phyloP scores from a whole-genome alignment of 805 yeast genomes.

The Candida boidinii region DNA sequence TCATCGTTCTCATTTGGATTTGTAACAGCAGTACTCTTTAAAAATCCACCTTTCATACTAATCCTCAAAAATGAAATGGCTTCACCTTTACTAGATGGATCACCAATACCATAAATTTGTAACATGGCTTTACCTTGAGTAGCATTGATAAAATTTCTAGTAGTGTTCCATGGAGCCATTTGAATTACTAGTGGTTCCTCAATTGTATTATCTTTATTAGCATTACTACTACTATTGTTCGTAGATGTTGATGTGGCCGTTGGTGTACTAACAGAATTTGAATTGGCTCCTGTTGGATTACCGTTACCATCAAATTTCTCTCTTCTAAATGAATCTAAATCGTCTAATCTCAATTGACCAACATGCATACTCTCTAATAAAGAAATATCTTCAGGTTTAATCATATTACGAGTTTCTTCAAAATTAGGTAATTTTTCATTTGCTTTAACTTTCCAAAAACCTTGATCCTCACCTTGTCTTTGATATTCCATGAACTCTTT shows the following conservation, averaged over 20 bases:
- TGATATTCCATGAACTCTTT: constrained; percentile 98
- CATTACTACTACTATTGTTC: constrained; percentile 8
- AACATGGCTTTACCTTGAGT: constrained; percentile 97
- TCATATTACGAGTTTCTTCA: constrained; percentile 72
- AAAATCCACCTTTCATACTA: constrained; percentile 92
- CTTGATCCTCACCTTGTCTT: constrained; percentile 88
- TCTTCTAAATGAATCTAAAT: constrained; percentile 48
- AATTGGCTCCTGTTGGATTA: constrained; percentile 5
- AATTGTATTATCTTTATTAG: constrained; percentile 26
- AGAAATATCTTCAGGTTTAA: constrained; percentile 85
- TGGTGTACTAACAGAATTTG: constrained; percentile 1
- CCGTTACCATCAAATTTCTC: constrained; percentile 24
- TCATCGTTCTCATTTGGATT: too few species aligned
- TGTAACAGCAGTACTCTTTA: constrained; percentile 7
- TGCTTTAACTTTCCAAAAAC: constrained; percentile 82
- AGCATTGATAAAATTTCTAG: constrained; percentile 84
- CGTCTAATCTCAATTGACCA: constrained; percentile 85
- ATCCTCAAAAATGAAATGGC: constrained; percentile 84
- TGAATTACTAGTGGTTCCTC: constrained; percentile 72
- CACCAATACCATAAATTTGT: constrained; percentile 90
- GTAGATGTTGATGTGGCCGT: not conserved
- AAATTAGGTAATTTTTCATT: constrained; percentile 64
- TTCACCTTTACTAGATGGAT: constrained; percentile 85
- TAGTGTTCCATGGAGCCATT: constrained; percentile 89
- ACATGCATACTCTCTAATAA: constrained; percentile 86